phyloP scores from a whole-genome alignment of 2,329 filamentous ascomycete species.

The Akanthomyces lecanii region DNA sequence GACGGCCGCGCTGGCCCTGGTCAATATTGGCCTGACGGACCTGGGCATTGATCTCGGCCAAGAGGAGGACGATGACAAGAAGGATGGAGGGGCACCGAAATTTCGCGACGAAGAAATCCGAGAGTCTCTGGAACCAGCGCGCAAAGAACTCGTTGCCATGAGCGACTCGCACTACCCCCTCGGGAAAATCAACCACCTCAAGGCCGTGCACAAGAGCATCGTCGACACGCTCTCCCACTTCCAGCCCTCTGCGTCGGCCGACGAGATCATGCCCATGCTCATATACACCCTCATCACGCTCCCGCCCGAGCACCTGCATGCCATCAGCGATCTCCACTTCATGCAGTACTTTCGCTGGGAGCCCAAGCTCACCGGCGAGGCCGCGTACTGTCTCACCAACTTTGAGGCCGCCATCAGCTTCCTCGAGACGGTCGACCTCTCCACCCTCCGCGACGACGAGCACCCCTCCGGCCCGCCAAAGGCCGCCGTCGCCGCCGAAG shows the following conservation, averaged over 20 bases:
- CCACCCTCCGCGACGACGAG: conserved; percentile 80
- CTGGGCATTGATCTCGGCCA: conserved; percentile 71
- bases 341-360: conserved; percentile 87
- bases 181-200: conserved; percentile 85
- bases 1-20: conserved; percentile 82
- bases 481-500: conserved; percentile 39
- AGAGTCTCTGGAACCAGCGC: conserved; percentile 66
- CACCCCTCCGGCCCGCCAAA: conserved; percentile 64
- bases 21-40: conserved; percentile 84
- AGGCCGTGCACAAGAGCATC: conserved; percentile 86
- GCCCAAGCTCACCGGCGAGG: conserved; percentile 84
- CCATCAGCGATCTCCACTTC: conserved; percentile 92
- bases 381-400: conserved; percentile 94
- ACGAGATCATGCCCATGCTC: conserved; percentile 93
- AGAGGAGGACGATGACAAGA: conserved; percentile 46
- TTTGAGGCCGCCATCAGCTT: conserved; percentile 93
- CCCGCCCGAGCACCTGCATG: conserved; percentile 77
- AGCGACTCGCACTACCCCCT: conserved; percentile 81
- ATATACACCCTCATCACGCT: conserved; percentile 95
- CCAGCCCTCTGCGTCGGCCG: conserved; percentile 79
- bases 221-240: conserved; percentile 75
- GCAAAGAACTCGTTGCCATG: conserved; percentile 71
- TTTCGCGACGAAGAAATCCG: conserved; percentile 60
- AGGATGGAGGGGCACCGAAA: conserved; percentile 29
- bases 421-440: conserved; percentile 89